phyloP scores from a whole-genome alignment of 306 rosid genomes.

The Cucurbita argyrosperma region DNA sequence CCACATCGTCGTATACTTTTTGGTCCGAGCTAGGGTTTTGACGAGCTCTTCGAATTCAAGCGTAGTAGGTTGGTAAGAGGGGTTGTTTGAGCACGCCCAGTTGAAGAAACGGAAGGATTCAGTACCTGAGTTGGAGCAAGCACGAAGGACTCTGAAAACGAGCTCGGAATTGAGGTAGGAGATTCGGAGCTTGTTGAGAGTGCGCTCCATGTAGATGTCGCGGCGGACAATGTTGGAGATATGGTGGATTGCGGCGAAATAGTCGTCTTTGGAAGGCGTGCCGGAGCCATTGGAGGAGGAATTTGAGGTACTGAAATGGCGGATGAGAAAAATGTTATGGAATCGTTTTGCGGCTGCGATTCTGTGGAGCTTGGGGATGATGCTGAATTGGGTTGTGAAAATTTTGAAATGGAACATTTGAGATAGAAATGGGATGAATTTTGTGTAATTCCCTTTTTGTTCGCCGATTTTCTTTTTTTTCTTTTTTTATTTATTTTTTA shows the following conservation, averaged over 20 bases:
- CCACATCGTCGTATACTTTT: constrained; percentile 76
- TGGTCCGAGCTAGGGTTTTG: constrained; percentile 48
- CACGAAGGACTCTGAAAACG: constrained; percentile 78
- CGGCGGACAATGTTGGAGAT: constrained; percentile 78
- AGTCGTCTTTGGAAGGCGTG: constrained; percentile 36
- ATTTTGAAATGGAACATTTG: not conserved
- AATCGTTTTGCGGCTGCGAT: not conserved
- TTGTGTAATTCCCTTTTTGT: no score
- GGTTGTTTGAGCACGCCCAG: constrained; percentile 59
- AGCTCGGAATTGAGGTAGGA: constrained; percentile 59
- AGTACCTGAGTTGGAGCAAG: constrained; percentile 41
- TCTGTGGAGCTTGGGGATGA: no score
- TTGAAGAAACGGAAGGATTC: constrained; percentile 81
- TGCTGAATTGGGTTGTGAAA: no score
- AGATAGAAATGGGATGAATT: not conserved
- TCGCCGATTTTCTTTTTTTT: no score
- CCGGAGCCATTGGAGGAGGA: constrained; percentile 7
- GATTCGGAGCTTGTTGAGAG: constrained; percentile 73
- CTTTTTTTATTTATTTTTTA: no score
- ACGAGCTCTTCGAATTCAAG: constrained; percentile 72
- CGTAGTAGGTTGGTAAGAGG: constrained; percentile 61
- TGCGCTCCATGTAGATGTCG: constrained; percentile 82
- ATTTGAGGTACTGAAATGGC: not conserved
- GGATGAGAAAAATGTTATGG: not conserved
- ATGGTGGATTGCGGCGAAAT: constrained; percentile 75